phyloP scores from a whole-genome alignment of 2,329 filamentous ascomycete species.

The Botrytis hyacinthi region DNA sequence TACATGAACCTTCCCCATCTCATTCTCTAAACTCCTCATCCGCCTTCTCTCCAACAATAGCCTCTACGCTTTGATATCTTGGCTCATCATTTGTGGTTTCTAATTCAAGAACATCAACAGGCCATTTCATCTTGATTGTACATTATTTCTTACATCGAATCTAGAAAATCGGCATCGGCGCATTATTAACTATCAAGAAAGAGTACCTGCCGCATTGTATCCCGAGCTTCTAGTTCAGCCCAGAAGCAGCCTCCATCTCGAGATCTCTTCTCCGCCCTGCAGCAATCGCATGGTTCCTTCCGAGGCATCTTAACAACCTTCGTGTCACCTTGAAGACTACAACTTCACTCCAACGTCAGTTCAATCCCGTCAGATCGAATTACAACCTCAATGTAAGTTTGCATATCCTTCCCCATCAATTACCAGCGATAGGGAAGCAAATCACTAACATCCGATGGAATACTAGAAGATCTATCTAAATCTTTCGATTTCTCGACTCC shows the following conservation, averaged over 20 bases:
- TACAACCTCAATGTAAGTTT: slow-evolving; percentile 13
- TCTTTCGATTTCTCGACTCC: neutral
- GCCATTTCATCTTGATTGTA: neutral
- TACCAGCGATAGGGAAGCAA: neutral
- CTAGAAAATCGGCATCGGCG: neutral
- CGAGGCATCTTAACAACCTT: slow-evolving; percentile 27
- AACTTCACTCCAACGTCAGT: slow-evolving; percentile 20
- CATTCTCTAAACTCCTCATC: neutral
- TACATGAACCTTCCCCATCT: neutral
- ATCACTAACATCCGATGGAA: neutral
- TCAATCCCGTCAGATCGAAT: slow-evolving; percentile 1
- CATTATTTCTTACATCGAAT: neutral
- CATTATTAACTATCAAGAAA: slow-evolving; percentile 16
- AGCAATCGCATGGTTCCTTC: slow-evolving; percentile 23
- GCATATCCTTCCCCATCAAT: neutral
- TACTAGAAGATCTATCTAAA: neutral
- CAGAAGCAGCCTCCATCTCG: slow-evolving; percentile 21
- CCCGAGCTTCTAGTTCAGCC: slow-evolving; percentile 22
- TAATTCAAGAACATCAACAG: slow-evolving; percentile 15
- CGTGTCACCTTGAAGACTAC: slow-evolving; percentile 26
- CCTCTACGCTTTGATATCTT: slow-evolving; percentile 12
- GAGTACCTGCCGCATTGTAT: slow-evolving; percentile 23
- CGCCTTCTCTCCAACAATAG: neutral
- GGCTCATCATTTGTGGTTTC: neutral
- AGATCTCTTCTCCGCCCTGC: slow-evolving; percentile 20